Percentiles rank a stretch among this genome's conserved stretches.
phyloP scores from a whole-genome alignment of 1,139 yeast species.

The Martiniozyma asiatica region DNA sequence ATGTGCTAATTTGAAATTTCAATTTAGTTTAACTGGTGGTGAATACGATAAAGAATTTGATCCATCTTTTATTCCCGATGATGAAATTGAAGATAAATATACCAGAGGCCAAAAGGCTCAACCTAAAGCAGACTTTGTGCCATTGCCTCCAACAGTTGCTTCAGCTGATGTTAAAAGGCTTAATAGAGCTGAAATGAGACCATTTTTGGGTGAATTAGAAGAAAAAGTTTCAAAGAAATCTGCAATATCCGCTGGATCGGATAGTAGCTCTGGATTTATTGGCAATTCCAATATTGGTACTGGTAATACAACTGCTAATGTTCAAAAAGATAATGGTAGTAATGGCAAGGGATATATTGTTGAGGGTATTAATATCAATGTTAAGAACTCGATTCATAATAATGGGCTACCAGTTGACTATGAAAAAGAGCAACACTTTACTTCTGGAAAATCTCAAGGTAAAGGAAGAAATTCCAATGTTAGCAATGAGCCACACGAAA shows the following conservation, averaged over 20 bases:
- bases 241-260: conserved; percentile 14
- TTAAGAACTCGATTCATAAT: no score
- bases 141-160: conserved; percentile 22
- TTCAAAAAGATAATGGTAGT: conserved; percentile 1
- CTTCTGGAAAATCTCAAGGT: no score
- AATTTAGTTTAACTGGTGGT: conserved; percentile 15
- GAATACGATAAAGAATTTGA: conserved; percentile 19
- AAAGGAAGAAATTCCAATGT: no score
- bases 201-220: conserved; percentile 48
- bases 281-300: no score
- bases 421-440: no score
- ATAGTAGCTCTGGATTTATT: no score
- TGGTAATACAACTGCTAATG: conserved; percentile 5
- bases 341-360: not conserved
- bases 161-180: conserved; percentile 13
- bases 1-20: conserved; percentile 17
- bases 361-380: no score
- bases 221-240: conserved; percentile 34
- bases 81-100: conserved; percentile 36
- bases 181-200: conserved; percentile 21
- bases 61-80: conserved; percentile 19
- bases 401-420: no score
- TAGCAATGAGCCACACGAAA: no score
- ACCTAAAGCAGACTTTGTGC: conserved; percentile 13
- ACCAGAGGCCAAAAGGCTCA: conserved; percentile 32